Percentiles rank a stretch among this genome's conserved stretches.
Evolutionary conservation across 495 filamentous ascomycete species (phyloP).

Genomic region (Tuber borchii): DNA sequence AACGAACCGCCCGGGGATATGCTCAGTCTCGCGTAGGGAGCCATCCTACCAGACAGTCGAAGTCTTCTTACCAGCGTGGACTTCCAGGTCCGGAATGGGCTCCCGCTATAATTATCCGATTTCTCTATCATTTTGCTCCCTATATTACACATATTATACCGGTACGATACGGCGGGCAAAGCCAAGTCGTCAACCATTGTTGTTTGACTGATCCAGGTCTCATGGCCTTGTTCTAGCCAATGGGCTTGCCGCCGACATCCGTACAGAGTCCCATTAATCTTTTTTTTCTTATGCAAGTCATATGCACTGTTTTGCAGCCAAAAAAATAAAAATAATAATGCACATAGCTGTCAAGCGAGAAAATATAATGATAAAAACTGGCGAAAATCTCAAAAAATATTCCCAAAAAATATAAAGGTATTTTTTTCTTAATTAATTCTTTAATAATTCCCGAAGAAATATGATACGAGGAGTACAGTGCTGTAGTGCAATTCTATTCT

Average conservation of each 20-base stretch:
- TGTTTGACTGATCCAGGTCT: background rate
- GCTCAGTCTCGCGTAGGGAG: background rate
- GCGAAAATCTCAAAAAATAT: background rate
- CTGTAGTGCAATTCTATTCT: background rate
- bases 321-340: no score
- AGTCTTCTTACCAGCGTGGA: background rate
- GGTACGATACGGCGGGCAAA: background rate
- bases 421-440: no score
- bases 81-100: background rate
- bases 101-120: background rate
- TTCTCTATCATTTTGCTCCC: background rate
- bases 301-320: background rate
- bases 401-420: background rate
- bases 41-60: background rate
- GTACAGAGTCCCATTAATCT: background rate
- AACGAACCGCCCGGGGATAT: background rate
- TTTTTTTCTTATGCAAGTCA: background rate
- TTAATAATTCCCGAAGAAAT: background rate
- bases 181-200: background rate
- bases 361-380: background rate
- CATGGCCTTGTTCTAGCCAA: background rate
- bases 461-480: no score
- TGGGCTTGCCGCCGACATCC: background rate
- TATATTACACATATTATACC: background rate
- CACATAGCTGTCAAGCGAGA: background rate